These are phyloP conservation scores for Aristolochia contorta DNA, from an alignment of 164 flowering plant genomes.

Conservation along the genomic window DNA sequence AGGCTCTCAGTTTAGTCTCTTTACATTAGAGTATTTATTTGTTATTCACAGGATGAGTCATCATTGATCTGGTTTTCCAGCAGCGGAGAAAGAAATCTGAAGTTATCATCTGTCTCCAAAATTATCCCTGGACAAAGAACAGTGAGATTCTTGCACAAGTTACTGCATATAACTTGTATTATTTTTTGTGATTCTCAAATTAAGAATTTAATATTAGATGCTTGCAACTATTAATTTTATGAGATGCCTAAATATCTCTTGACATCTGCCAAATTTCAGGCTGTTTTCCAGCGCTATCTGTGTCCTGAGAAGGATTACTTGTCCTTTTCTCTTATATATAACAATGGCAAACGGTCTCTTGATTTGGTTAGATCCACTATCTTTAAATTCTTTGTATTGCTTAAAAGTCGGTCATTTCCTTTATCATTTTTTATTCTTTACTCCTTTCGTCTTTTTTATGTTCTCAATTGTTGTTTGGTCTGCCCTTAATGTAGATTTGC, in stretches of 20 bases:
- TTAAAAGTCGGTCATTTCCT: too few relatives aligned
- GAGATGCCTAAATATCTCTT: background rate
- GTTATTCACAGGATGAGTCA: constrained; percentile 67
- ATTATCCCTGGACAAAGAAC: constrained; percentile 98
- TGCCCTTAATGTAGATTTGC: constrained; percentile 55
- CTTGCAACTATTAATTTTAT: too few relatives aligned
- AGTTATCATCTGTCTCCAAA: constrained; percentile 77
- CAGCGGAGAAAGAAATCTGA: constrained; percentile 73
- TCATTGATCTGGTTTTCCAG: constrained; percentile 88
- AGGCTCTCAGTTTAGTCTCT: too few relatives aligned
- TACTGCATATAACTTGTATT: background rate
- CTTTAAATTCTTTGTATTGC: background rate
- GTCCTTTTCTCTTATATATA: constrained; percentile 87
- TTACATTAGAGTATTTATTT: background rate
- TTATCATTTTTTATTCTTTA: background rate
- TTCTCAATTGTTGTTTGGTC: background rate
- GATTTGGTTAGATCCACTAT: constrained; percentile 51
- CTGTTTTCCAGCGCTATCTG: constrained; percentile 72
- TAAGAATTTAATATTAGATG: too few relatives aligned
- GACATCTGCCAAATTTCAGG: constrained; percentile 28
- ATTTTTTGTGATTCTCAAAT: too few relatives aligned
- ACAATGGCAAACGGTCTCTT: constrained; percentile 85
- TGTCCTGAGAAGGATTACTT: constrained; percentile 94
- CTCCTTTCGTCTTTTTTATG: background rate
- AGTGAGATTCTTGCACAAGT: constrained; percentile 35